phyloP scores from a whole-genome alignment of 1,284 basidiomycete genomes.

The Ustilago vetiveriae region DNA sequence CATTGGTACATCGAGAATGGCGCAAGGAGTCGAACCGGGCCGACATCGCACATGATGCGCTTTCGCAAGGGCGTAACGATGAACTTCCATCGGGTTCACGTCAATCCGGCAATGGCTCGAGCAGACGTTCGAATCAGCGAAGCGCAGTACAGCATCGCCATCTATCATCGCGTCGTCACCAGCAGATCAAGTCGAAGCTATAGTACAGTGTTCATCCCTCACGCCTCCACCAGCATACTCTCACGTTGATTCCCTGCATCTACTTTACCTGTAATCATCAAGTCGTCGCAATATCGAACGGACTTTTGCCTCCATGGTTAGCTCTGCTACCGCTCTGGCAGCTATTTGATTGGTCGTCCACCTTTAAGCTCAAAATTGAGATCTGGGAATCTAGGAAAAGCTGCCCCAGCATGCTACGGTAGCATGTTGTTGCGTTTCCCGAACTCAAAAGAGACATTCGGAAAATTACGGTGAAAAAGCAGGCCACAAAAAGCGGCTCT shows the following conservation, averaged over 20 bases:
- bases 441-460: too few species aligned
- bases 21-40: conserved; percentile 33
- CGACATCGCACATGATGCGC: conserved; percentile 11
- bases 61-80: conserved; percentile 9
- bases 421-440: too few species aligned
- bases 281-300: too few species aligned
- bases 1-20: conserved; percentile 52
- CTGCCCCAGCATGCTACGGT: too few species aligned
- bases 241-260: neutral
- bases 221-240: neutral
- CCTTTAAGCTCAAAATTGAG: too few species aligned
- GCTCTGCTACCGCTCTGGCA: too few species aligned
- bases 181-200: conserved; percentile 19
- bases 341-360: too few species aligned
- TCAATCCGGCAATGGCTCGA: conserved; percentile 7
- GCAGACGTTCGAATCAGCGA: conserved; percentile 8
- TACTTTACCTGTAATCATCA: too few species aligned
- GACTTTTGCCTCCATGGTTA: too few species aligned
- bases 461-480: too few species aligned
- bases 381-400: too few species aligned
- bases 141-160: neutral
- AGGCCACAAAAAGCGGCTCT: too few species aligned
- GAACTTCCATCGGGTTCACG: conserved; percentile 1
- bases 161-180: conserved; percentile 1
- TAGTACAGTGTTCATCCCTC: conserved; percentile 2